These are phyloP conservation scores for Candida peoriensis DNA, from an alignment of 805 yeast genomes.

Conservation along the genomic window DNA sequence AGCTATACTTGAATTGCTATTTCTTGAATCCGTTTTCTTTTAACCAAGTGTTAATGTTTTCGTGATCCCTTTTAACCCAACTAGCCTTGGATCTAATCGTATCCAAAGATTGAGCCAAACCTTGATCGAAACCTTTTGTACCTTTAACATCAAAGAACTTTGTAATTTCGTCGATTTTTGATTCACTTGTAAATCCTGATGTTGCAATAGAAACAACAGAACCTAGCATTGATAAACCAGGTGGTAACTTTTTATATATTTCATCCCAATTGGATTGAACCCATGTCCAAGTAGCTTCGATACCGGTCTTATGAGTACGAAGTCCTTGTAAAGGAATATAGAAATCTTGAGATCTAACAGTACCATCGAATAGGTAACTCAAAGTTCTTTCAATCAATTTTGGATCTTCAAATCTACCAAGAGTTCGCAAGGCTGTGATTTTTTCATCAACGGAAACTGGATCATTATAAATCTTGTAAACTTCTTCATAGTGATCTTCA, in stretches of 20 bases:
- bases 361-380: conserved; percentile 50
- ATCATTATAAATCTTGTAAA: conserved; percentile 54
- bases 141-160: conserved; percentile 47
- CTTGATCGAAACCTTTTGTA: conserved; percentile 60
- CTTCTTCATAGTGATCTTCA: conserved; percentile 53
- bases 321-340: conserved; percentile 75
- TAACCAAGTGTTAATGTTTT: conserved; percentile 46
- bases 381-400: conserved; percentile 52
- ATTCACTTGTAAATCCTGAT: conserved; percentile 53
- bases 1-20: no score
- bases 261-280: conserved; percentile 66
- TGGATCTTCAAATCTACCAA: conserved; percentile 58
- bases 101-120: conserved; percentile 62
- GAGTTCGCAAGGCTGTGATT: conserved; percentile 58
- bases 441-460: conserved; percentile 65
- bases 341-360: conserved; percentile 66
- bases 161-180: conserved; percentile 46
- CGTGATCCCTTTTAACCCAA: conserved; percentile 56
- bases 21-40: conserved; percentile 25
- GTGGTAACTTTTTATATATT: conserved; percentile 64
- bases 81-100: conserved; percentile 48
- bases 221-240: conserved; percentile 76
- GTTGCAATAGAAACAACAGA: conserved; percentile 62
- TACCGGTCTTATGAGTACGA: conserved; percentile 57
- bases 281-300: conserved; percentile 73